Evolutionary conservation across 2,329 filamentous ascomycete genomes (phyloP).

Genomic region (Orbilia javanica): DNA sequence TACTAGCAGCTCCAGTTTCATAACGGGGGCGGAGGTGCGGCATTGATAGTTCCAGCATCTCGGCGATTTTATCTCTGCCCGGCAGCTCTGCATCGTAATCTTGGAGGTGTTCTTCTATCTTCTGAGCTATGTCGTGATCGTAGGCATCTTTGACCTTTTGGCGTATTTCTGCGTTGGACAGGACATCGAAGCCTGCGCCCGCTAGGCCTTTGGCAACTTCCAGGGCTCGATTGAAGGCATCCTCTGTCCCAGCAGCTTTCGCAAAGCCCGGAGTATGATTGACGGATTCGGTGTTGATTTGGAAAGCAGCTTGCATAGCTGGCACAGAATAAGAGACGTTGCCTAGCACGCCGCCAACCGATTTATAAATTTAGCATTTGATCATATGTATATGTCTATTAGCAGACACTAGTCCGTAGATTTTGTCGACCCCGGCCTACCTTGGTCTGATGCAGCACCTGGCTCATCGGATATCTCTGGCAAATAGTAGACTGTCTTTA

Average conservation of each 20-base stretch:
- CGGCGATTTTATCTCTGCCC: conserved; percentile 5
- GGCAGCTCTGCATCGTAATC: conserved; percentile 4
- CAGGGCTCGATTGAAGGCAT: conserved; percentile 68
- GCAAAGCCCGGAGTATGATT: conserved; percentile 72
- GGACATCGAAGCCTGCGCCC: conserved; percentile 68
- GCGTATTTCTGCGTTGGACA: conserved; percentile 66
- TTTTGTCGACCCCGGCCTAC: too few species aligned
- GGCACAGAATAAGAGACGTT: conserved; percentile 67
- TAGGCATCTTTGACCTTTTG: conserved; percentile 67
- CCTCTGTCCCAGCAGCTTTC: conserved; percentile 68
- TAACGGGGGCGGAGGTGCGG: neutral
- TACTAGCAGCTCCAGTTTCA: neutral
- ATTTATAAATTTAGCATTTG: conserved; percentile 47
- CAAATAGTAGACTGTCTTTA: conserved; percentile 26
- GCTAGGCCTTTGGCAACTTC: conserved; percentile 69
- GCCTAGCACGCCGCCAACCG: conserved; percentile 65
- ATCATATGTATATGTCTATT: too few species aligned
- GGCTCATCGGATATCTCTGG: conserved; percentile 47
- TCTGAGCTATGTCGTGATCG: conserved; percentile 54
- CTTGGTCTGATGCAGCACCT: conserved; percentile 50
- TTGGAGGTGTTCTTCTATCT: neutral
- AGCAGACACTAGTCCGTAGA: too few species aligned
- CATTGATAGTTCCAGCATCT: conserved; percentile 15
- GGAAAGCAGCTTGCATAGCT: conserved; percentile 65
- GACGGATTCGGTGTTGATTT: conserved; percentile 66